Conservation (phyloP, 306 rosid genomes). For the Sophora flavescens region DNA sequence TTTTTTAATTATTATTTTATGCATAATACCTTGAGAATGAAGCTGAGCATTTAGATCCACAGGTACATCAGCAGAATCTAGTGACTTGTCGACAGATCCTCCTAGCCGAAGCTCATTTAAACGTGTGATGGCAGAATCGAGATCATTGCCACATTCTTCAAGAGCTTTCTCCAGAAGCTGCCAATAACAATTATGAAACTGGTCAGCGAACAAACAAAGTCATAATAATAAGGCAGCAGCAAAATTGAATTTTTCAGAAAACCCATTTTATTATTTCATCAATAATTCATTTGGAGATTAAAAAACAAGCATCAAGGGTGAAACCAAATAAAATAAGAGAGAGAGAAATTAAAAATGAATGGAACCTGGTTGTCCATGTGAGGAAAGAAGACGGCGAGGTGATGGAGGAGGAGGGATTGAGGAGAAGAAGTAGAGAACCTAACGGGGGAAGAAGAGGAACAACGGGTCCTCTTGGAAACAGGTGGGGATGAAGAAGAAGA, state of each 20-base stretch:
- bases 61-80: constrained; percentile 48
- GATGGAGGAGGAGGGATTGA: constrained; percentile 54
- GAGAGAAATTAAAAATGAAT: background rate
- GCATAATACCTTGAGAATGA: constrained; percentile 54
- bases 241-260: too few species aligned
- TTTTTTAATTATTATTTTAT: background rate
- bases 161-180: constrained; percentile 80
- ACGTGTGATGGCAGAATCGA: constrained; percentile 80
- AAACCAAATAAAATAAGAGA: background rate
- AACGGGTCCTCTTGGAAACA: constrained; percentile 72
- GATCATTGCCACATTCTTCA: constrained; percentile 76
- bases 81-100: constrained; percentile 44
- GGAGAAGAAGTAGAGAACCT: constrained; percentile 50
- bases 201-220: background rate
- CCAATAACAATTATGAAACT: constrained; percentile 14
- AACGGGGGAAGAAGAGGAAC: constrained; percentile 70
- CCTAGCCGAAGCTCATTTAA: constrained; percentile 75
- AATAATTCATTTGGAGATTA: too few species aligned
- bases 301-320: too few species aligned
- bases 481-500: constrained; percentile 55
- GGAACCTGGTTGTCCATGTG: constrained; percentile 78
- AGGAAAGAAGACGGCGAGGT: constrained; percentile 69
- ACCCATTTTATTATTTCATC: too few species aligned
- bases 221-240: too few species aligned
- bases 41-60: constrained; percentile 49